Evolutionary conservation across 257 asterid species (phyloP).

Genomic region (Penstemon barbatus): DNA sequence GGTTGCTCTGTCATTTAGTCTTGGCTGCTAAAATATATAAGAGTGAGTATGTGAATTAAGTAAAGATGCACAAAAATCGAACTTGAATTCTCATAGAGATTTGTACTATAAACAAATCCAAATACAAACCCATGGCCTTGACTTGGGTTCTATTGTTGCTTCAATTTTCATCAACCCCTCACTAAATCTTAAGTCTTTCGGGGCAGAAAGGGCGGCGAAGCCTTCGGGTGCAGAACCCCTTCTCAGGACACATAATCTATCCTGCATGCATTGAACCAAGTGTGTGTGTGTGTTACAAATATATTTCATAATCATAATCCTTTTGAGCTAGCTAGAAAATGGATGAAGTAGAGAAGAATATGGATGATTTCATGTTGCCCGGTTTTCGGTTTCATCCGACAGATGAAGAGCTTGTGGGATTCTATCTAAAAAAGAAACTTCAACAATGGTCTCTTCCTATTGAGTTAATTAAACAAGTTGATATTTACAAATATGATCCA

Average conservation of each 20-base stretch:
- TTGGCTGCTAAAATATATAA: slow-evolving; percentile 42
- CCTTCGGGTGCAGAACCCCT: background rate
- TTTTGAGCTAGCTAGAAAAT: background rate
- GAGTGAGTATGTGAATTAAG: slow-evolving; percentile 43
- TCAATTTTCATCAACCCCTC: background rate
- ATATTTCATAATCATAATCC: background rate
- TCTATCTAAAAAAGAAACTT: slow-evolving; percentile 65
- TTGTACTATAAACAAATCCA: slow-evolving; percentile 37
- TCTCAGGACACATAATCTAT: slow-evolving; percentile 1
- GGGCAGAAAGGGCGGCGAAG: background rate
- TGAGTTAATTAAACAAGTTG: slow-evolving; percentile 79
- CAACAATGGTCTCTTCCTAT: slow-evolving; percentile 63
- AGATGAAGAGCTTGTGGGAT: slow-evolving; percentile 81
- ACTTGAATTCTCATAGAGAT: slow-evolving; percentile 48
- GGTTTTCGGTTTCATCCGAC: slow-evolving; percentile 90
- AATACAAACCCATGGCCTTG: slow-evolving; percentile 39
- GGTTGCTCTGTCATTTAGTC: slow-evolving; percentile 64
- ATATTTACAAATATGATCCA: slow-evolving; percentile 83
- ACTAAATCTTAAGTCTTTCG: slow-evolving; percentile 16
- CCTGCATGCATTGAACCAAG: background rate
- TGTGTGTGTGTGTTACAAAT: background rate
- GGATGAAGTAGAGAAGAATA: slow-evolving; percentile 47
- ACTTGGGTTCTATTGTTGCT: slow-evolving; percentile 33
- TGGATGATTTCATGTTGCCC: slow-evolving; percentile 72
- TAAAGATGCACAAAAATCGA: slow-evolving; percentile 40